Evolutionary conservation across 129 eudicot species (phyloP).

Genomic region (Ambrosia trifida): DNA sequence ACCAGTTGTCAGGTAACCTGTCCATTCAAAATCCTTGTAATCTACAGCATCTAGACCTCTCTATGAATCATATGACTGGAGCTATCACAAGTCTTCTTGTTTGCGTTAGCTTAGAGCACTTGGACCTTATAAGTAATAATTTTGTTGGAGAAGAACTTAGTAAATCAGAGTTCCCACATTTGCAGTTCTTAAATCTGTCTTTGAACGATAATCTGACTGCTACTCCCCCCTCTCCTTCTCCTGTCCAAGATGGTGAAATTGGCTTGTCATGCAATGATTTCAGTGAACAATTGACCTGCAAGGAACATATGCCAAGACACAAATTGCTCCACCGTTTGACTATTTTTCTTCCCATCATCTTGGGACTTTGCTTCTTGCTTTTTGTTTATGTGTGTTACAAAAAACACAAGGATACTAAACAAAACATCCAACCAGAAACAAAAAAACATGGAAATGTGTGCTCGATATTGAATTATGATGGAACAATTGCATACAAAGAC

Average conservation of each 20-base stretch:
- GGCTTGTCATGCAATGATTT: too few species aligned
- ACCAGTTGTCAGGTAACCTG: not conserved
- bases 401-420: not conserved
- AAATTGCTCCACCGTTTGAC: not conserved
- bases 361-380: not conserved
- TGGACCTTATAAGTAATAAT: too few species aligned
- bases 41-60: not conserved
- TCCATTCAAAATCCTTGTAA: not conserved
- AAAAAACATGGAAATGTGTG: conserved; percentile 27
- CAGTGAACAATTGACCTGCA: too few species aligned
- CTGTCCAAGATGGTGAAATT: too few species aligned
- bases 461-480: conserved; percentile 22
- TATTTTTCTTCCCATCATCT: conserved; percentile 3
- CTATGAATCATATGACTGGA: too few species aligned
- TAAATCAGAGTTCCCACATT: too few species aligned
- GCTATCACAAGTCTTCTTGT: not conserved
- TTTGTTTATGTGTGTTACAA: not conserved
- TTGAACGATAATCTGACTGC: too few species aligned
- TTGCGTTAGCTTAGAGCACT: too few species aligned
- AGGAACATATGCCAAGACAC: too few species aligned
- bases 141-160: too few species aligned
- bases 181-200: too few species aligned
- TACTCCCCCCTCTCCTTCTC: too few species aligned
- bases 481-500: conserved; percentile 33
- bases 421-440: not conserved